phyloP scores from a whole-genome alignment of 352 stramenopile species.

The Phytophthora capsici region DNA sequence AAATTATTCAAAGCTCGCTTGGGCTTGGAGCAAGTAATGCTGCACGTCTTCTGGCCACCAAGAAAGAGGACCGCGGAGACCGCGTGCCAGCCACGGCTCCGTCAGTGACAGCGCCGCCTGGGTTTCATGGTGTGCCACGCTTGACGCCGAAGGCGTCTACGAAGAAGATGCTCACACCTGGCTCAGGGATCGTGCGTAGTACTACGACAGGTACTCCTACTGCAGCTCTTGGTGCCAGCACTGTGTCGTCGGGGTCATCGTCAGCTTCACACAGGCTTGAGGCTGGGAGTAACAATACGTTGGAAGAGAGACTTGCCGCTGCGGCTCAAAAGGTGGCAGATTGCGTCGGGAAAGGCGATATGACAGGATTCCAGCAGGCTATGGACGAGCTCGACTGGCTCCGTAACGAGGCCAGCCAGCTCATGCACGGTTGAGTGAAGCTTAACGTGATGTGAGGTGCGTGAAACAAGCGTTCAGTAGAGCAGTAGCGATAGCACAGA shows the following conservation, averaged over 20 bases:
- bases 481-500: conserved; percentile 31
- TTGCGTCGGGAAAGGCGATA: conserved; percentile 81
- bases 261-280: conserved; percentile 34
- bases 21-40: conserved; percentile 73
- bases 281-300: conserved; percentile 25
- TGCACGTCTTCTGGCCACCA: conserved; percentile 61
- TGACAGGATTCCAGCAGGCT: conserved; percentile 80
- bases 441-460: conserved; percentile 32
- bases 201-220: conserved; percentile 20
- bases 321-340: conserved; percentile 75
- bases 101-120: conserved; percentile 45
- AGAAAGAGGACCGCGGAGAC: conserved; percentile 52
- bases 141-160: conserved; percentile 56
- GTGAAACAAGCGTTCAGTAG: conserved; percentile 46
- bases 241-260: conserved; percentile 38
- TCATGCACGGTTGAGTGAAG: conserved; percentile 66
- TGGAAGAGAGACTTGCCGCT: conserved; percentile 73
- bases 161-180: conserved; percentile 57
- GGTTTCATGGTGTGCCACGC: conserved; percentile 56
- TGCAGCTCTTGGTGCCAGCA: conserved; percentile 31
- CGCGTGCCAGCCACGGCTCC: conserved; percentile 34
- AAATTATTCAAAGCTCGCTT: conserved; percentile 90
- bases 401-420: conserved; percentile 77
- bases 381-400: conserved; percentile 85
- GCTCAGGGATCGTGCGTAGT: conserved; percentile 64